Evolutionary conservation across 2,329 filamentous ascomycete species (phyloP), one percentile per base, ranked within the genome.

Genomic region (Beauveria pseudobassiana): DNA sequence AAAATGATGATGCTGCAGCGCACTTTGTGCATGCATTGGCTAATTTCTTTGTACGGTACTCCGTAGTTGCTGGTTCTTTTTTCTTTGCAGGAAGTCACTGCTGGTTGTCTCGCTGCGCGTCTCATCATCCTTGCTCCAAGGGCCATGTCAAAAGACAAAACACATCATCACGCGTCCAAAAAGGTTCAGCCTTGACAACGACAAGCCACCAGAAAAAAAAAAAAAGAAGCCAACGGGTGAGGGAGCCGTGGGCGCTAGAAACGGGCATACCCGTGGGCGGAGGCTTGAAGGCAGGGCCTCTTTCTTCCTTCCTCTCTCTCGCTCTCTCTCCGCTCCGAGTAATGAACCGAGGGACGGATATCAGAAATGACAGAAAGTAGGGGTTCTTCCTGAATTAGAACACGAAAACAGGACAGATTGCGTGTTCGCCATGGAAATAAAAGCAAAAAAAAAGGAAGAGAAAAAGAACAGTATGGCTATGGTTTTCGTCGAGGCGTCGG

Each of bases 11-110:
- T 20, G 50, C 43, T 51, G 59, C 51, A 55, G 51, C 51, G 59
- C 59, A 61, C n/a, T 59, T 50, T 45, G 22, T 61, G 42, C 59
- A 55, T 60, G 49, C 42, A 60, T 60, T 54, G 58, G 22, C 42
- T 48, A 43, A 28, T 46, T 54, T 18, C 20, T 12, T 18, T 40
- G 26, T 18, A 18, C 6, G 34, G 26, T 28, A 8, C 22, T 26
- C 26, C 26, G 10, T 34, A 34, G 34, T 34, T 52, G n/a, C 42
- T 18, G 1, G 16, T 43, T 8, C 3, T 20, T 28, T 49, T 28
- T 38, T 45, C 8, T 24, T 26, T n/a, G 8, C 38, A n/a, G 18
- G 0, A 45, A n/a, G 26, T 18, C 5, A 34, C 30, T 34, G 30
- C 30, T 34, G 30, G 30, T 34, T 34, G 30, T 34, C 30, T 34